Conservation (phyloP, 139 green algal species). For the Micractinium conductrix region DNA sequence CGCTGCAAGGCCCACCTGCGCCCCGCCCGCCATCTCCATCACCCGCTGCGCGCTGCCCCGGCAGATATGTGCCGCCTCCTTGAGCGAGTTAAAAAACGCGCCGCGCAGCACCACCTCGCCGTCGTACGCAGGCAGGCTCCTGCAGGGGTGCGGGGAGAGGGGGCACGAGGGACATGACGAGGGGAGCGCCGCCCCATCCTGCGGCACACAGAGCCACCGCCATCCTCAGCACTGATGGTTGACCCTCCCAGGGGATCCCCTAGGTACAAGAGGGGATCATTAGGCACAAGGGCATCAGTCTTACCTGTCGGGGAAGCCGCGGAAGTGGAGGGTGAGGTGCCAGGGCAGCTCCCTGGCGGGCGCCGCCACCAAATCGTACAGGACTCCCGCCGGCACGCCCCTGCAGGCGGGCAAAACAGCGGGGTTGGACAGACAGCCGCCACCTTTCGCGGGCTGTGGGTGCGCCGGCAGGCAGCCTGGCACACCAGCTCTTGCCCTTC, state of each 20-base stretch:
- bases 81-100: conserved; percentile 64
- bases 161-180: neutral
- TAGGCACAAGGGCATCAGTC: neutral
- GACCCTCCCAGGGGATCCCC: too few species aligned
- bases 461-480: neutral
- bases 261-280: neutral
- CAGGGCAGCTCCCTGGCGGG: conserved; percentile 29
- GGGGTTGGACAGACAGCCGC: neutral
- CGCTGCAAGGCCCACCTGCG: conserved; percentile 40
- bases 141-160: conserved; percentile 47
- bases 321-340: conserved; percentile 40
- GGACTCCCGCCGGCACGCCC: conserved; percentile 55
- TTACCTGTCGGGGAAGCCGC: conserved; percentile 10
- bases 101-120: conserved; percentile 36
- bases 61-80: conserved; percentile 66
- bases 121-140: conserved; percentile 43
- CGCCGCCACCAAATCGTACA: conserved; percentile 58
- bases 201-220: too few species aligned
- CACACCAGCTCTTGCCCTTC: too few species aligned
- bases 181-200: too few species aligned
- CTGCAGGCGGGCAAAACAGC: conserved; percentile 24
- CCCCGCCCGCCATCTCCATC: conserved; percentile 61
- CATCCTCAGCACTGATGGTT: too few species aligned
- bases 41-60: conserved; percentile 49
- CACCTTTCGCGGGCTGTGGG: neutral